Evolutionary conservation across 2,329 filamentous ascomycete species (phyloP).

Genomic region (Colletotrichum karsti): DNA sequence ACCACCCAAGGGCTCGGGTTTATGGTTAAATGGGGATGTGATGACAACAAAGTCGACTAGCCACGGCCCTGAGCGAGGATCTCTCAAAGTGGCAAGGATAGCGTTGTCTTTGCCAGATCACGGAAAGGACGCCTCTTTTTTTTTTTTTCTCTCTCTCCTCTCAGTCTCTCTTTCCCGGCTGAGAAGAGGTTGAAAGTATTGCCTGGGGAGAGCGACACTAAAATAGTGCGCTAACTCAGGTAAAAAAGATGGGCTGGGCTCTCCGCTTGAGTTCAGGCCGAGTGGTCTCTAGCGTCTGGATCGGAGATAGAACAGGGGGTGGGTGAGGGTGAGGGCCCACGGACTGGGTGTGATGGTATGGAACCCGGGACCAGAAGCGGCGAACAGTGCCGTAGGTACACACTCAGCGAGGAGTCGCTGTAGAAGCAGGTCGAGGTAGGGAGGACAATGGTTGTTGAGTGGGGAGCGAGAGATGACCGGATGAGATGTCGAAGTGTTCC

Average conservation of each 20-base stretch:
- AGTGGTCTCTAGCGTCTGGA: slow-evolving; percentile 30
- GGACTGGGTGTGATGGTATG: slow-evolving; percentile 23
- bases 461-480: slow-evolving; percentile 9
- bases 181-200: slow-evolving; percentile 22
- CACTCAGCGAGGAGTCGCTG: neutral
- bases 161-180: slow-evolving; percentile 12
- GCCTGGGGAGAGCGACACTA: slow-evolving; percentile 32
- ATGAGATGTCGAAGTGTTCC: slow-evolving; percentile 24
- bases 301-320: slow-evolving; percentile 31
- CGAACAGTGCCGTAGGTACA: slow-evolving; percentile 26
- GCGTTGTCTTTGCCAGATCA: slow-evolving; percentile 31
- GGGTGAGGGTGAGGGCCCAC: slow-evolving; percentile 18
- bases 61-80: slow-evolving; percentile 32
- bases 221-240: slow-evolving; percentile 32
- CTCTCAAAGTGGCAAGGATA: slow-evolving; percentile 32
- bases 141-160: slow-evolving; percentile 9
- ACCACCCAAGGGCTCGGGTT: slow-evolving; percentile 31
- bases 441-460: slow-evolving; percentile 11
- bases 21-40: slow-evolving; percentile 33
- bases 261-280: slow-evolving; percentile 29
- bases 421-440: neutral
- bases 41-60: slow-evolving; percentile 32
- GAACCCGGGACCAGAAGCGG: slow-evolving; percentile 21
- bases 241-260: slow-evolving; percentile 31
- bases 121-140: slow-evolving; percentile 26